phyloP scores from a whole-genome alignment of 441 rosid genomes.

The Codiaeum variegatum region DNA sequence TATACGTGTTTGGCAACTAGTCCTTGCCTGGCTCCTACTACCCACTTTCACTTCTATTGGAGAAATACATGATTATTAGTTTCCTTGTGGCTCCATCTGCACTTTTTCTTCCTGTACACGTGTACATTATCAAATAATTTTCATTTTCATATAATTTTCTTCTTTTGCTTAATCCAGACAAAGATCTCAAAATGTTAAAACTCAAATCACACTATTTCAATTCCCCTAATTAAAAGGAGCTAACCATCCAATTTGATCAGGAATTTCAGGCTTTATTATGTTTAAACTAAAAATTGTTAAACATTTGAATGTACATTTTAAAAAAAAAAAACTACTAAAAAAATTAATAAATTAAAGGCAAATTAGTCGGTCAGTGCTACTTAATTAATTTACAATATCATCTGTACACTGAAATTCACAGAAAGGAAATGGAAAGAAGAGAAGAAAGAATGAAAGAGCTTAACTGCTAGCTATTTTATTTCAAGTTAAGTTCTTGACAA shows the following conservation, averaged over 20 bases:
- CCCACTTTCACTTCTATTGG: conserved; percentile 21
- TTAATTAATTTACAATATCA: conserved; percentile 27
- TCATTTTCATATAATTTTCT: too few relatives aligned
- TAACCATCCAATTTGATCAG: neutral
- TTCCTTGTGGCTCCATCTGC: conserved; percentile 13
- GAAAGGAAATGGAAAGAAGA: neutral
- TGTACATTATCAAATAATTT: too few relatives aligned
- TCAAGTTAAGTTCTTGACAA: conserved; percentile 62
- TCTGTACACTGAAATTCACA: conserved; percentile 45
- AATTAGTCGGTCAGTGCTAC: conserved; percentile 6
- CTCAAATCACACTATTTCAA: too few relatives aligned
- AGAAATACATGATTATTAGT: conserved; percentile 21
- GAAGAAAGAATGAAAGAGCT: neutral
- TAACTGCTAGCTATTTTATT: conserved; percentile 13
- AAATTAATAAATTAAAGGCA: conserved; percentile 7
- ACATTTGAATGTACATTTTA: too few relatives aligned
- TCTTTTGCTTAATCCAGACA: too few relatives aligned
- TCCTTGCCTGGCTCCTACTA: conserved; percentile 9
- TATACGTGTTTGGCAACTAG: conserved; percentile 15
- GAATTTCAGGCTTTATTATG: neutral
- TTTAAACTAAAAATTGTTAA: too few relatives aligned
- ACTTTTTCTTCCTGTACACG: neutral
- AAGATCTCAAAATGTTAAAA: too few relatives aligned
- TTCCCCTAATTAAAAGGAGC: neutral
- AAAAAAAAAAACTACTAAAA: too few relatives aligned